Evolutionary conservation across 116 monocot species (phyloP), one percentile per base, ranked within the genome.

Genomic region (Trichopus zeylanicus): DNA sequence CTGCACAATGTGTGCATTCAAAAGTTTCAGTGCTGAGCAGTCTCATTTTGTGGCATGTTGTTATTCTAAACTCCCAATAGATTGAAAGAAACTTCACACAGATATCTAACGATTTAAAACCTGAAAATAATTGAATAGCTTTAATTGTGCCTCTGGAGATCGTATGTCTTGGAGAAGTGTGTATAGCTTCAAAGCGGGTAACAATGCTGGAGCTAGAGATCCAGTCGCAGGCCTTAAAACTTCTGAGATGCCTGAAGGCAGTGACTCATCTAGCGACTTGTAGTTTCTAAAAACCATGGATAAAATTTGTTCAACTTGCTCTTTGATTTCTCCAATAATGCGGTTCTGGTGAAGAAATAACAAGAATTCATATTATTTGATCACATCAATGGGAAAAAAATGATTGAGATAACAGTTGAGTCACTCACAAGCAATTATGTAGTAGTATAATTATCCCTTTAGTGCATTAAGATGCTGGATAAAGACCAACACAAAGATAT

Each of bases 101-200:
- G 13, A 42, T 9, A 16, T 42, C n/a, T 13, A 13, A 42, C 3
- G n/a, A 16, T 42, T 15, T 3, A 16, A 42, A 42, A 84, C 95
- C 90, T 89, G 95, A 47, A 97, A 87, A 66, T 90, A 97, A 67
- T 79, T 67, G 67, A 81, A 97, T 31, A 97, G 53, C 63, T 90
- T 97, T 52, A 87, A 65, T 57, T 97, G 95, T 48, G 81, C 84
- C 60, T 97, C 95, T 57, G 86, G 90, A 29, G 87, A 78, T 10
- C 90, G 62, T 33, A 97, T 74, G 67, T 97, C 95, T 66, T 90
- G 87, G 29, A 97, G 78, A 76, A 90, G 87, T 38, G 78, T 84
- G 39, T 84, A 97, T 15, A 97, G 67, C 70, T 84, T 87, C 25
- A 97, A 61, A 60, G 95, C 87, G 31, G 84, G 90, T 42, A 60